A percentile compares a stretch with the other conserved stretches of the same genome.
Conservation (phyloP, 1,139 yeast genomes). For the Yamadazyma blattariae region DNA sequence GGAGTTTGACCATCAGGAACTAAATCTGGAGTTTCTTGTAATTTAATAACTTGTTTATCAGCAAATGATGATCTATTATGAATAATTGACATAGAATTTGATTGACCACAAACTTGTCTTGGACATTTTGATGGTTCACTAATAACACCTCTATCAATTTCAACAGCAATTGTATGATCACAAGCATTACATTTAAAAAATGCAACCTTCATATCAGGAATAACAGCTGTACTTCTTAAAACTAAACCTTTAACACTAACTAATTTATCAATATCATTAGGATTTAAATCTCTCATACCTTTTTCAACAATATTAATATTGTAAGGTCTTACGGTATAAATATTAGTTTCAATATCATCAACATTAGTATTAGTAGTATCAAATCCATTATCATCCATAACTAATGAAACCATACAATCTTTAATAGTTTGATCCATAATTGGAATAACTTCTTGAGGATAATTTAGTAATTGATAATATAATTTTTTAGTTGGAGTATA, state of each 20-base stretch:
- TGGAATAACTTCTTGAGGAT: conserved; percentile 96
- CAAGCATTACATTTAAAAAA: conserved; percentile 95
- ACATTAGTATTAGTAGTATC: conserved; percentile 30
- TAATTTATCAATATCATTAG: conserved; percentile 90
- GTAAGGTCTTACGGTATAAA: conserved; percentile 87
- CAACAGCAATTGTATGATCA: conserved; percentile 88
- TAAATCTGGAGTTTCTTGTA: conserved; percentile 95
- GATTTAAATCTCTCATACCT: conserved; percentile 95
- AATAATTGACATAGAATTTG: conserved; percentile 83
- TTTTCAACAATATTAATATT: conserved; percentile 60
- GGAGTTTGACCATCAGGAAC: conserved; percentile 99
- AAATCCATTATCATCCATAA: conserved; percentile 51
- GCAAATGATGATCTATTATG: conserved; percentile 93
- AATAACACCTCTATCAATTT: conserved; percentile 90
- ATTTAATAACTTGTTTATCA: conserved; percentile 88
- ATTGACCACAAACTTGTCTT: conserved; percentile 78
- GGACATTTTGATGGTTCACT: conserved; percentile 94
- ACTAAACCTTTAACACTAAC: conserved; percentile 91
- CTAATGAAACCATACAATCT: conserved; percentile 82
- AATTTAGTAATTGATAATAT: conserved; percentile 80
- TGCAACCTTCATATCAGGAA: conserved; percentile 98
- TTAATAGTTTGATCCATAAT: conserved; percentile 96
- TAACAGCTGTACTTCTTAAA: conserved; percentile 82
- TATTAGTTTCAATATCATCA: conserved; percentile 73
- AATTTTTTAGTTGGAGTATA: conserved; percentile 75